Evolutionary conservation across 2,329 filamentous ascomycete genomes (phyloP).

Genomic region (Fonsecaea multimorphosa): DNA sequence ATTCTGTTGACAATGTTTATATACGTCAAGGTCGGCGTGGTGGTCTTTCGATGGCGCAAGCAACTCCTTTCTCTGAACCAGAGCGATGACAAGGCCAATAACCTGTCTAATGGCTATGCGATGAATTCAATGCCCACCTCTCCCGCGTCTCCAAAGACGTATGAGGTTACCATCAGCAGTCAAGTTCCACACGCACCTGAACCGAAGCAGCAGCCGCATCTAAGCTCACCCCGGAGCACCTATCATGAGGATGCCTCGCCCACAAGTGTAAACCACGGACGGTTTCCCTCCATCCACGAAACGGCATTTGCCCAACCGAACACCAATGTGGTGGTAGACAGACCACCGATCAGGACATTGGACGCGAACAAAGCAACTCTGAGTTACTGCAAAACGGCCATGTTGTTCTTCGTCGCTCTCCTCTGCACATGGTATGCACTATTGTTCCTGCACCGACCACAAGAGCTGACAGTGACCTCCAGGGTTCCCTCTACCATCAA

Average conservation of each 20-base stretch:
- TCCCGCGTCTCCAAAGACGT: conserved; percentile 13
- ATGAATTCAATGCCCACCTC: conserved; percentile 19
- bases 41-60: conserved; percentile 62
- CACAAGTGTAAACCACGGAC: conserved; percentile 5
- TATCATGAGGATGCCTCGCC: conserved; percentile 13
- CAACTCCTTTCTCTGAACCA: conserved; percentile 54
- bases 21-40: conserved; percentile 49
- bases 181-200: conserved; percentile 26
- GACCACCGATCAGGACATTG: conserved; percentile 22
- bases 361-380: conserved; percentile 48
- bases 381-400: conserved; percentile 49
- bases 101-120: conserved; percentile 9
- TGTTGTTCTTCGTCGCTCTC: conserved; percentile 51
- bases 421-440: conserved; percentile 48
- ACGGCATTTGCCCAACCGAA: conserved; percentile 3
- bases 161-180: conserved; percentile 32
- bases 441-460: conserved; percentile 31
- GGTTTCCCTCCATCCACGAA: conserved; percentile 16
- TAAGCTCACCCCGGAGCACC: conserved; percentile 14
- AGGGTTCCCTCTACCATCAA: conserved; percentile 74
- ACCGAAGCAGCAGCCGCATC: not conserved
- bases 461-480: conserved; percentile 32
- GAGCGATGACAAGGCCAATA: conserved; percentile 6
- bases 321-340: conserved; percentile 18
- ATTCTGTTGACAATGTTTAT: conserved; percentile 50